phyloP scores from a whole-genome alignment of 2,329 filamentous ascomycete genomes.

The Alternaria novae-zelandiae region DNA sequence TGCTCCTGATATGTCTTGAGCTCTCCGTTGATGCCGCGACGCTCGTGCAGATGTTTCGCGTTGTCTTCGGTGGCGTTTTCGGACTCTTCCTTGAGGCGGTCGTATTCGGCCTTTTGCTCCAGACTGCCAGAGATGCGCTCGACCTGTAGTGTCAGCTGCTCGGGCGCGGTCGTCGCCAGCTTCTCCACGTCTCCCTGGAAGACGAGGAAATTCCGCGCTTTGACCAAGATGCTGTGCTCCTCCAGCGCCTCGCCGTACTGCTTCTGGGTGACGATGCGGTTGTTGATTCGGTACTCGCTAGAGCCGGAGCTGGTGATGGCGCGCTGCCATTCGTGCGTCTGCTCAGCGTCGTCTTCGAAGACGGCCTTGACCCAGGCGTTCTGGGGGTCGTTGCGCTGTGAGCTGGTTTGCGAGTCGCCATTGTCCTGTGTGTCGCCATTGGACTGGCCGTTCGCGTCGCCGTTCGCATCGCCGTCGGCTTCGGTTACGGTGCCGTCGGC shows the following conservation, averaged over 20 bases:
- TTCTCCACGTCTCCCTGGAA: slow-evolving; percentile 98
- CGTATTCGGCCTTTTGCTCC: slow-evolving; percentile 94
- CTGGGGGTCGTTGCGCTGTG: slow-evolving; percentile 78
- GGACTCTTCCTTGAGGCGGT: slow-evolving; percentile 82
- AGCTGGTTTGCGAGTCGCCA: slow-evolving; percentile 63
- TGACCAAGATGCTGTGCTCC: slow-evolving; percentile 94
- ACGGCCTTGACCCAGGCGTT: slow-evolving; percentile 99
- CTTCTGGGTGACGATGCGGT: slow-evolving; percentile 82
- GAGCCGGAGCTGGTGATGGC: slow-evolving; percentile 86
- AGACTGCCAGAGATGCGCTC: slow-evolving; percentile 97
- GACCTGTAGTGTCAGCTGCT: slow-evolving; percentile 89
- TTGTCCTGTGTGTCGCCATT: slow-evolving; percentile 56
- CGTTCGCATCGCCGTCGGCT: slow-evolving; percentile 44
- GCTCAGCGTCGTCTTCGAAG: slow-evolving; percentile 94
- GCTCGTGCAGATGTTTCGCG: slow-evolving; percentile 83
- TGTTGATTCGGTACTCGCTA: slow-evolving; percentile 97
- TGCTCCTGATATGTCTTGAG: slow-evolving; percentile 98
- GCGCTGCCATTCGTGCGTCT: slow-evolving; percentile 95
- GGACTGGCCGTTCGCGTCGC: slow-evolving; percentile 35
- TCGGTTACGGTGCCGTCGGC: slow-evolving; percentile 79
- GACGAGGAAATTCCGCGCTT: slow-evolving; percentile 95
- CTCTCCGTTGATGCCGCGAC: slow-evolving; percentile 94
- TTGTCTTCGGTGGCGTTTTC: slow-evolving; percentile 90
- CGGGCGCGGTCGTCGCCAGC: slow-evolving; percentile 92
- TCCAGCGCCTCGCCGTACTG: slow-evolving; percentile 95